phyloP scores from a whole-genome alignment of 1,139 yeast genomes.

The Pichia cactophila region DNA sequence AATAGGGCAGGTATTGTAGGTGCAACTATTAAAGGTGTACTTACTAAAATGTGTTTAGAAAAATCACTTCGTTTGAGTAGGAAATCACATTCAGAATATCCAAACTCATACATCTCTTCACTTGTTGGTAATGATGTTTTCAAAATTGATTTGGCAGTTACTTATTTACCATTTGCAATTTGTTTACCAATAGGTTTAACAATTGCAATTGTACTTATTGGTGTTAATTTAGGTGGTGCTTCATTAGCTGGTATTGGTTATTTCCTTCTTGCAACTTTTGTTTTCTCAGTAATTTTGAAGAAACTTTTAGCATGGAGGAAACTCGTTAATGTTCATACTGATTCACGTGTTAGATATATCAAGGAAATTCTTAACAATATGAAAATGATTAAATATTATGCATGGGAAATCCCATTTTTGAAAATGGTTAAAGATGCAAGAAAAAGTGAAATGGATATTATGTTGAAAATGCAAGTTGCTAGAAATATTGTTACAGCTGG shows the following conservation, averaged over 20 bases:
- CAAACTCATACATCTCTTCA: constrained; percentile 63
- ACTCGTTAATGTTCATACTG: constrained; percentile 36
- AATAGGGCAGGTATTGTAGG: constrained; percentile 56
- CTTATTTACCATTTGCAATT: constrained; percentile 58
- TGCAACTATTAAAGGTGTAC: constrained; percentile 56
- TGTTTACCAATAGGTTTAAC: constrained; percentile 52
- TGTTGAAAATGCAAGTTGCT: constrained; percentile 37
- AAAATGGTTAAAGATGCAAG: constrained; percentile 34
- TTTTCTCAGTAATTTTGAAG: constrained; percentile 24
- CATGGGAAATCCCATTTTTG: constrained; percentile 47
- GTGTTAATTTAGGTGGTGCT: constrained; percentile 63
- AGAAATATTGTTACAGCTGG: constrained; percentile 39
- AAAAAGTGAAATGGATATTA: constrained; percentile 36
- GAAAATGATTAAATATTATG: constrained; percentile 42
- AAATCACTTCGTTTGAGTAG: constrained; percentile 58
- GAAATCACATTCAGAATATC: constrained; percentile 47
- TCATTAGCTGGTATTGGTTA: constrained; percentile 35
- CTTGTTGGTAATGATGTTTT: constrained; percentile 71
- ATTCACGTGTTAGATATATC: constrained; percentile 36
- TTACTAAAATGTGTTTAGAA: constrained; percentile 55
- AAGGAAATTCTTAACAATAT: constrained; percentile 42
- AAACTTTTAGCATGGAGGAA: constrained; percentile 31
- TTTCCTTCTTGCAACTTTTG: constrained; percentile 21
- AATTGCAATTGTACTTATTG: constrained; percentile 55
- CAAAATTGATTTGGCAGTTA: constrained; percentile 66